phyloP scores from a whole-genome alignment of 1,284 basidiomycete species.

The Tausonia pullulans region DNA sequence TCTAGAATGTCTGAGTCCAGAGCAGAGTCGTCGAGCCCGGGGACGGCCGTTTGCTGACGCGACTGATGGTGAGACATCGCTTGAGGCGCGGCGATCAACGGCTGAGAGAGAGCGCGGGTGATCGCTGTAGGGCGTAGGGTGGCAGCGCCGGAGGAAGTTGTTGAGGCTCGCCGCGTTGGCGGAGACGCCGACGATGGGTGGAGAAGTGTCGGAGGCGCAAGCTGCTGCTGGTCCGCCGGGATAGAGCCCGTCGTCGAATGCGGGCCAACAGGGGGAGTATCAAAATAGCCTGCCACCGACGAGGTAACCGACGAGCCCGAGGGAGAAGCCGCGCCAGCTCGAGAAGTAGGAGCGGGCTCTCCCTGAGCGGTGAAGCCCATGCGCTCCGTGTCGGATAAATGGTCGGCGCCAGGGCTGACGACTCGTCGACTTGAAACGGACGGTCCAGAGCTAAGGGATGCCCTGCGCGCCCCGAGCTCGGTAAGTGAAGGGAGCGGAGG shows the following conservation, averaged over 20 bases:
- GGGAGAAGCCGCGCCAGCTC: too few species aligned
- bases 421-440: too few species aligned
- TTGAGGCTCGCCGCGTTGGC: not conserved
- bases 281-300: not conserved
- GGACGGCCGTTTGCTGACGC: slow-evolving; percentile 20
- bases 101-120: not conserved
- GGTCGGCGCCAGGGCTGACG: not conserved
- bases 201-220: not conserved
- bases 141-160: not conserved
- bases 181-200: not conserved
- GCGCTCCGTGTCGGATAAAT: not conserved
- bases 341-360: too few species aligned
- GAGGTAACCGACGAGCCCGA: not conserved
- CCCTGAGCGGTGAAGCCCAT: not conserved
- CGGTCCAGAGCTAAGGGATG: too few species aligned
- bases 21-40: slow-evolving; percentile 29
- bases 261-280: not conserved
- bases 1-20: slow-evolving; percentile 59
- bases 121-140: not conserved
- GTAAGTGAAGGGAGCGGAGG: slow-evolving; percentile 1
- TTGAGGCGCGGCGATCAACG: not conserved
- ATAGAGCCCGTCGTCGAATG: not conserved
- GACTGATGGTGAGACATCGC: slow-evolving; percentile 1
- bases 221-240: not conserved
- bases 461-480: not conserved